Percentiles rank a stretch among this genome's conserved stretches.
Conservation (phyloP, 2,329 filamentous ascomycete species). For the Aspergillus pseudoglaucus region DNA sequence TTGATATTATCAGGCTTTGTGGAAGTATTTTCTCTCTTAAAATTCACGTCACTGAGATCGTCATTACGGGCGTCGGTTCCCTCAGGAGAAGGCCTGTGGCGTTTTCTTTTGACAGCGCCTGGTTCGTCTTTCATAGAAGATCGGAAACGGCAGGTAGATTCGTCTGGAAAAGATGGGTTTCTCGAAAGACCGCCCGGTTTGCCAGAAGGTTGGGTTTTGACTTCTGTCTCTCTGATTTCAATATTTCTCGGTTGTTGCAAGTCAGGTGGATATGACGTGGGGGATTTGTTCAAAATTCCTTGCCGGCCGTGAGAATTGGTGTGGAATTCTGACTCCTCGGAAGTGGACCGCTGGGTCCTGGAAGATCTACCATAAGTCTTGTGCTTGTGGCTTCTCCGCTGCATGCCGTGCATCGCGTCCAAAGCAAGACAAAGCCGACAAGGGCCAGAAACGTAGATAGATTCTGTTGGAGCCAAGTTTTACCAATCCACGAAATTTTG, state of each 20-base stretch:
- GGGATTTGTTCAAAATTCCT: too few species aligned
- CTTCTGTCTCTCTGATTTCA: too few species aligned
- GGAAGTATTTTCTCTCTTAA: neutral
- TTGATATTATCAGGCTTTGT: neutral
- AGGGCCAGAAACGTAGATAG: too few species aligned
- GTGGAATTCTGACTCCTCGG: too few species aligned
- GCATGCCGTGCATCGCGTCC: constrained; percentile 5
- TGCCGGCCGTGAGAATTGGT: too few species aligned
- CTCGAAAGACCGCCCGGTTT: neutral
- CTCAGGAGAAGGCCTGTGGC: constrained; percentile 4
- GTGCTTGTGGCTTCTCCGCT: constrained; percentile 21
- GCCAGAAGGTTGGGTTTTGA: neutral
- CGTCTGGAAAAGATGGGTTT: neutral
- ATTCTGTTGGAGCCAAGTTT: too few species aligned
- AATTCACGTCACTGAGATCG: neutral
- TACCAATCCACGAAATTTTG: too few species aligned
- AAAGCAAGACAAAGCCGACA: neutral
- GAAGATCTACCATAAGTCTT: constrained; percentile 34
- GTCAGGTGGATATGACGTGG: too few species aligned
- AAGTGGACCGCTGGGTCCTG: constrained; percentile 5
- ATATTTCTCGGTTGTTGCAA: too few species aligned
- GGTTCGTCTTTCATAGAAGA: neutral
- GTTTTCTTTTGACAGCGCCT: constrained; percentile 2
- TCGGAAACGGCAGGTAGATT: neutral
- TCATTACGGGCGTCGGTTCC: neutral